phyloP scores from a whole-genome alignment of 2,329 filamentous ascomycete species.

The Ampelomyces quisqualis region DNA sequence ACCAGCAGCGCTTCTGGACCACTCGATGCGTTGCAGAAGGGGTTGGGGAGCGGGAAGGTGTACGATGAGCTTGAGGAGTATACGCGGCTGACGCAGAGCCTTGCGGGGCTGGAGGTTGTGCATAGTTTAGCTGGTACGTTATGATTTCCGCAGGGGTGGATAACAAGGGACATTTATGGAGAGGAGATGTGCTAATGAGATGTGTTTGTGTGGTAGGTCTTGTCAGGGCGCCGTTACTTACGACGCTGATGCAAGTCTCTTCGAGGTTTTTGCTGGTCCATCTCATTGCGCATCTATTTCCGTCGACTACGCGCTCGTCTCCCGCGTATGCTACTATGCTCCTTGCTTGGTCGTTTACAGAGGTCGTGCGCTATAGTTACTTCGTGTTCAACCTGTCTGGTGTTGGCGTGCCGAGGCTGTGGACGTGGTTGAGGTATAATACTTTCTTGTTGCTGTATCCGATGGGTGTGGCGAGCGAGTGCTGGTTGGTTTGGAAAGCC shows the following conservation, averaged over 20 bases:
- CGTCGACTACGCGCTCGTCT: conserved; percentile 58
- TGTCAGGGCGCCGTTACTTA: conserved; percentile 80
- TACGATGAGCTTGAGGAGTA: conserved; percentile 65
- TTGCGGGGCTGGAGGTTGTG: conserved; percentile 78
- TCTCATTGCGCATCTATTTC: conserved; percentile 72
- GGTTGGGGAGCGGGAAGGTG: conserved; percentile 50
- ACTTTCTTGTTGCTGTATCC: conserved; percentile 93
- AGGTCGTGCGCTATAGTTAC: conserved; percentile 90
- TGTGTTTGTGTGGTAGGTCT: conserved; percentile 58
- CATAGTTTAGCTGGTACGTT: conserved; percentile 73
- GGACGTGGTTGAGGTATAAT: conserved; percentile 85
- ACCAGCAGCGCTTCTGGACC: conserved; percentile 12
- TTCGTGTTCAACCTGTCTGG: conserved; percentile 71
- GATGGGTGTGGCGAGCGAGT: conserved; percentile 85
- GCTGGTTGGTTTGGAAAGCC: conserved; percentile 72
- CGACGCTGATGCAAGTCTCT: conserved; percentile 86
- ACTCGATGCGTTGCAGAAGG: conserved; percentile 11
- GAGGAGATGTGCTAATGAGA: not conserved
- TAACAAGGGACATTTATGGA: no score
- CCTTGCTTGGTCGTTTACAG: conserved; percentile 83
- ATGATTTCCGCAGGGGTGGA: no score
- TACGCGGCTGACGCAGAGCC: conserved; percentile 77
- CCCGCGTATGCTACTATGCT: conserved; percentile 75
- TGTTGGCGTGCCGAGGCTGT: conserved; percentile 59
- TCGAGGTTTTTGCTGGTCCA: conserved; percentile 87